phyloP scores from a whole-genome alignment of 1,284 basidiomycete genomes.

The Ceratobasidium sp. region DNA sequence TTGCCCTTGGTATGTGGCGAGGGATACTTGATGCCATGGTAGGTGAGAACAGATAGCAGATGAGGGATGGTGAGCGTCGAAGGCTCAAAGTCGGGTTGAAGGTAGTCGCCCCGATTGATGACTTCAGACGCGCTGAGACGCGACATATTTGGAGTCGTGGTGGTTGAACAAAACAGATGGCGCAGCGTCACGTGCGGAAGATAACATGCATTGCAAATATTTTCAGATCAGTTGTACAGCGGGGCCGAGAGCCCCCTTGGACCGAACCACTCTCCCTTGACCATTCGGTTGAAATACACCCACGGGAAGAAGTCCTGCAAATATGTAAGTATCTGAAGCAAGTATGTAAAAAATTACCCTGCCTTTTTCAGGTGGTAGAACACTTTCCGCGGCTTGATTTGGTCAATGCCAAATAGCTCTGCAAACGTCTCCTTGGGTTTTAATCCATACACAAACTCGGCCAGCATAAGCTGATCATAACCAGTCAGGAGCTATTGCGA shows the following conservation, averaged over 20 bases:
- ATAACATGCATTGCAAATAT: constrained; percentile 38
- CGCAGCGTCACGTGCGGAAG: constrained; percentile 37
- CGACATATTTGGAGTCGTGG: constrained; percentile 63
- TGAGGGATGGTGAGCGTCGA: constrained; percentile 80
- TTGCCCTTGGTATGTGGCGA: constrained; percentile 87
- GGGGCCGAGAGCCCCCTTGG: constrained; percentile 48
- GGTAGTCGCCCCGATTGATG: constrained; percentile 79
- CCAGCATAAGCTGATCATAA: constrained; percentile 87
- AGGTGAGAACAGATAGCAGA: constrained; percentile 81
- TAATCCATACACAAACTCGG: constrained; percentile 85
- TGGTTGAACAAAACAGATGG: constrained; percentile 45
- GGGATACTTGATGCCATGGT: constrained; percentile 82
- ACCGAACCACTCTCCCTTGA: constrained; percentile 63
- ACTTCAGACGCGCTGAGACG: constrained; percentile 76
- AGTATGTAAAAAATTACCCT: constrained; percentile 22
- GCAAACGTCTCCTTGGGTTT: constrained; percentile 89
- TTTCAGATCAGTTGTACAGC: constrained; percentile 12
- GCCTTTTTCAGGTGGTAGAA: constrained; percentile 96
- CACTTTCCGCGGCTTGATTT: constrained; percentile 69
- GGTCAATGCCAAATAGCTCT: constrained; percentile 69
- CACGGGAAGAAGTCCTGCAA: constrained; percentile 83
- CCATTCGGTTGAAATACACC: constrained; percentile 88
- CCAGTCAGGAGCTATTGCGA: constrained; percentile 75
- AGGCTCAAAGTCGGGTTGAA: constrained; percentile 87
- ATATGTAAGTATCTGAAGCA: constrained; percentile 42